A percentile compares a stretch with the other conserved stretches of the same genome.
Evolutionary conservation across 169 alveolate species (phyloP).

Genomic region (Plasmodium cynomolgi): DNA sequence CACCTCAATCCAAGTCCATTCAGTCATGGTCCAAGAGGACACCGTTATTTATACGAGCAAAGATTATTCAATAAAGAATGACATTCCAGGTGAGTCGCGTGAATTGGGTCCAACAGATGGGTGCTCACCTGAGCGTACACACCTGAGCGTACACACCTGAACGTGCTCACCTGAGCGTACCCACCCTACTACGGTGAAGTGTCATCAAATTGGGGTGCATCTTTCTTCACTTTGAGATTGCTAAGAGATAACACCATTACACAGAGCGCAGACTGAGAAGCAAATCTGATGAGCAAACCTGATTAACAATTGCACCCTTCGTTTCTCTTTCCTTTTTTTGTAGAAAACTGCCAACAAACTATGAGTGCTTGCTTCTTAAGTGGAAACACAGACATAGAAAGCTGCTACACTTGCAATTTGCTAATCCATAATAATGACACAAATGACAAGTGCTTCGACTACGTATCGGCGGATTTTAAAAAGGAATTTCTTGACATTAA

Average conservation of each 20-base stretch:
- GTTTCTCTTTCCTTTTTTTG: neutral
- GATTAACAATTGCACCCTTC: neutral
- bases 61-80: neutral
- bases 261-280: neutral
- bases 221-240: neutral
- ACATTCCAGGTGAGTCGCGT: neutral
- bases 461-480: neutral
- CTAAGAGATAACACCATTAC: neutral
- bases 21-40: neutral
- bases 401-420: conserved; percentile 21
- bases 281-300: neutral
- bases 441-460: neutral
- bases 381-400: conserved; percentile 37
- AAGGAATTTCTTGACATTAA: neutral
- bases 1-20: neutral
- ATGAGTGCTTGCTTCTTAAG: conserved; percentile 9
- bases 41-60: neutral
- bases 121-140: neutral
- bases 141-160: neutral
- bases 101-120: neutral
- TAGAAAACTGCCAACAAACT: conserved; percentile 6
- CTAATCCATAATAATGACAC: neutral
- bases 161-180: neutral
- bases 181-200: neutral
- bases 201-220: neutral